Evolutionary conservation across 805 yeast genomes (phyloP), one percentile per base, ranked within the genome.

Genomic region (Starmerella cellae): DNA sequence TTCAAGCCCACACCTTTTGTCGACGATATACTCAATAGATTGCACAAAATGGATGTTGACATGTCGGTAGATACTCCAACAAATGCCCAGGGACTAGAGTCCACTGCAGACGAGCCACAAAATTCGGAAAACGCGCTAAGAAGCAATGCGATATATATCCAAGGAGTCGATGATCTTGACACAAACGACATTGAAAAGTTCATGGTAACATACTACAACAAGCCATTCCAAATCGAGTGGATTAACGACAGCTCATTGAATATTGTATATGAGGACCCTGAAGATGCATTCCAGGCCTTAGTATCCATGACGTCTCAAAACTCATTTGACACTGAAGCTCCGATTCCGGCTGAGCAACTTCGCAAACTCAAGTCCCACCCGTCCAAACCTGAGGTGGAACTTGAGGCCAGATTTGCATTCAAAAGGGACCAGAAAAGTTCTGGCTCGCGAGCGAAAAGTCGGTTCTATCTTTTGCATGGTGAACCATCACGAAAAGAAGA

Each of bases 381-480:
- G 51, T 59, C 47, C 51, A 60, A 52, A 53, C n/a, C 40, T 2
- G 61, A 52, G 51, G 54, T 40, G 55, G 60, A 55, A 48, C 42
- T 77, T 37, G 50, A 58, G 33, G 61, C 70, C 9, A 64, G 87
- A 44, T 72, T 66, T 49, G 66, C 82, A 10, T 64, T 68, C 37
- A 63, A 59, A 38, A 61, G 69, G 2, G 88, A 79, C 58, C 63
- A 64, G 36, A 79, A 79, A 51, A 69, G 69, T 14, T 65, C 65
- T 42, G 73, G 74, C 46, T 77, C 84, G 9, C 63, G 71, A 19
- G 71, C 66, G 13, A 69, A 68, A 41, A 76, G 82, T 18, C 59
- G 81, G 31, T 79, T 77, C 59, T 79, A 79, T 60, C 62, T 77
- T 44, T 55, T 75, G 16, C 78, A 79, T 50, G 88, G 88, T 3